Conservation (phyloP, 352 stramenopile species). For the Phytophthora foliorum region DNA sequence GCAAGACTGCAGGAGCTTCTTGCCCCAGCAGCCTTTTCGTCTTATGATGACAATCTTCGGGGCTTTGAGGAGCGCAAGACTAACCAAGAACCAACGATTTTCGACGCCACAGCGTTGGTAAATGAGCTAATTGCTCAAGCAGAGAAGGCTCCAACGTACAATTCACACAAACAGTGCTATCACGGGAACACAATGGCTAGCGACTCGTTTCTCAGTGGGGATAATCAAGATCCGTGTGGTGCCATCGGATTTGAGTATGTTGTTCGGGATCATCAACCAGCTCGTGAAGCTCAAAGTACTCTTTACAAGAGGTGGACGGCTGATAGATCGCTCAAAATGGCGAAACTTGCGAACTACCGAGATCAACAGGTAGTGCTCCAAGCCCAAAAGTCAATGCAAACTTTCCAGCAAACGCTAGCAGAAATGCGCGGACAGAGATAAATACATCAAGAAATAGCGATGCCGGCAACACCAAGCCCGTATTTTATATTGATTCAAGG, state of each 20-base stretch:
- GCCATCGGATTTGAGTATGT: neutral
- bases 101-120: conserved; percentile 37
- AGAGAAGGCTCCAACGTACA: conserved; percentile 11
- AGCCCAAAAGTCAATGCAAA: conserved; percentile 59
- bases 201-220: neutral
- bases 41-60: neutral
- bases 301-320: conserved; percentile 42
- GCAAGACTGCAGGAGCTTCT: conserved; percentile 30
- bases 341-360: conserved; percentile 24
- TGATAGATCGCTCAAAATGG: conserved; percentile 34
- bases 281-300: conserved; percentile 34
- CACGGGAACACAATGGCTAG: neutral
- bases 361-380: conserved; percentile 26
- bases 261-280: neutral
- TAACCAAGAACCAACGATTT: conserved; percentile 36
- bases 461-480: too few relatives aligned
- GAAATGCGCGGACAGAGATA: conserved; percentile 30
- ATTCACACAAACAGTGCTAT: neutral
- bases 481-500: too few relatives aligned
- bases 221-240: neutral
- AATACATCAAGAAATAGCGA: neutral
- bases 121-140: conserved; percentile 35
- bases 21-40: neutral
- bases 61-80: neutral
- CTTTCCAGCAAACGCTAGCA: conserved; percentile 49